Evolutionary conservation across 306 rosid genomes (phyloP), one percentile per base, ranked within the genome.

Genomic region (Mimosa bimucronata): DNA sequence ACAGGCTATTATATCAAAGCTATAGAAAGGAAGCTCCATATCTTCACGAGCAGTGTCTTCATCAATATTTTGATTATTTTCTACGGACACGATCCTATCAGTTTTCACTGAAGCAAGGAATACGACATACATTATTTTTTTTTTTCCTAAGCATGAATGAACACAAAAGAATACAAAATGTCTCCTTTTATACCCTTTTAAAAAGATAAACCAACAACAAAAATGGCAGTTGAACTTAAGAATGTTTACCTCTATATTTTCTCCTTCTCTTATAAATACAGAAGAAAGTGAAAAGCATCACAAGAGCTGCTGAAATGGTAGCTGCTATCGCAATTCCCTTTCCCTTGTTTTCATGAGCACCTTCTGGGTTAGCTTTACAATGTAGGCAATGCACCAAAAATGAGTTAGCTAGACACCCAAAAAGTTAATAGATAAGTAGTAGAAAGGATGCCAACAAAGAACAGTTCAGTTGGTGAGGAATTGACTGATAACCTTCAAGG

Each of bases 1-100:
- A 37, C 11, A 41, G 6, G 57, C 64, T 82, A 89, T 75, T 2
- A 80, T 53, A 23, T 77, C 2, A 23, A 87, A 60, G 64, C 76
- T 81, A n/a, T 83, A 80, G 9, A 86, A 50, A 2, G 87, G 96
- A 30, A 89, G 91, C 26, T 88, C 90, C 40, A 81, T 11, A 58
- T 86, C 90, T n/a, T 85, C 86, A 0, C 44, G 19, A 23, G 16
- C 37, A 58, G 18, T 12, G 18, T 13, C 55, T 61, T 29, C 10
- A 58, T 25, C 31, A 58, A 79, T 74, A 19, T 84, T n/a, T n/a
- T n/a, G n/a, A n/a, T n/a, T n/a, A n/a, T n/a, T 66, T 29, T 14
- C 50, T 60, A 9, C 21, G 6, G 40, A 30, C 13, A 57, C n/a
- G 9, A 16, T 9, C 65, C 5, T 8, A 1, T 2, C 31, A 29